phyloP scores from a whole-genome alignment of 2,329 filamentous ascomycete genomes.

The Chrysosporium queenslandicum region DNA sequence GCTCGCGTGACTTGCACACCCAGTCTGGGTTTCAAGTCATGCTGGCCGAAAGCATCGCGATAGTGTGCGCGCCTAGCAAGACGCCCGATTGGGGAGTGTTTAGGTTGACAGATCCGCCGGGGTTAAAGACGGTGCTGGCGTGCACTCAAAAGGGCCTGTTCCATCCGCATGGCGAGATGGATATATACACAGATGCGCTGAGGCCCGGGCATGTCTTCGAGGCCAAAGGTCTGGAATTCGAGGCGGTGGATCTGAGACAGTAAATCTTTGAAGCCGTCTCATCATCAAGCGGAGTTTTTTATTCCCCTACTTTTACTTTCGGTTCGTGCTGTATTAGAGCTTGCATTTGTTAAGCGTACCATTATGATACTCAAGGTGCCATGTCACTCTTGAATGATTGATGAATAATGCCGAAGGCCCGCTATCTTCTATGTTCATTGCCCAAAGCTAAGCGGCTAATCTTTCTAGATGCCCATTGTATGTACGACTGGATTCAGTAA shows the following conservation, averaged over 20 bases:
- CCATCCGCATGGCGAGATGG: slow-evolving; percentile 61
- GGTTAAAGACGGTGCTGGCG: slow-evolving; percentile 69
- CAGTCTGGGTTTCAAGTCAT: slow-evolving; percentile 92
- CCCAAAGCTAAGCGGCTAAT: too few relatives aligned
- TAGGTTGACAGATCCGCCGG: slow-evolving; percentile 84
- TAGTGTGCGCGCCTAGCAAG: slow-evolving; percentile 84
- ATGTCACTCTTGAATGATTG: background rate
- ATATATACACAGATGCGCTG: slow-evolving; percentile 67
- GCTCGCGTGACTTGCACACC: slow-evolving; percentile 83
- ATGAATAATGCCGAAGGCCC: background rate
- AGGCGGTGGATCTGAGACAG: slow-evolving; percentile 53
- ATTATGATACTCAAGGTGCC: background rate
- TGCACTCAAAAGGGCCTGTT: slow-evolving; percentile 74
- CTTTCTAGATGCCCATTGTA: too few relatives aligned
- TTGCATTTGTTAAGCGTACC: too few relatives aligned
- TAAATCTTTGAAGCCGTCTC: background rate
- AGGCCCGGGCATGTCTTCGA: slow-evolving; percentile 64
- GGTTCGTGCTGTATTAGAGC: too few relatives aligned
- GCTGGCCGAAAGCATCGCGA: slow-evolving; percentile 91
- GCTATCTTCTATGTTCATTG: background rate
- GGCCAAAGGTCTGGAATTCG: slow-evolving; percentile 54
- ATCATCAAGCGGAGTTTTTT: background rate
- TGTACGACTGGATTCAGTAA: too few relatives aligned
- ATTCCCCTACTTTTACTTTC: background rate
- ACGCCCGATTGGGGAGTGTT: slow-evolving; percentile 75